Base-by-base conservation (phyloP, 2,329 filamentous ascomycete species). In the Pyrenophora seminiperda region DNA sequence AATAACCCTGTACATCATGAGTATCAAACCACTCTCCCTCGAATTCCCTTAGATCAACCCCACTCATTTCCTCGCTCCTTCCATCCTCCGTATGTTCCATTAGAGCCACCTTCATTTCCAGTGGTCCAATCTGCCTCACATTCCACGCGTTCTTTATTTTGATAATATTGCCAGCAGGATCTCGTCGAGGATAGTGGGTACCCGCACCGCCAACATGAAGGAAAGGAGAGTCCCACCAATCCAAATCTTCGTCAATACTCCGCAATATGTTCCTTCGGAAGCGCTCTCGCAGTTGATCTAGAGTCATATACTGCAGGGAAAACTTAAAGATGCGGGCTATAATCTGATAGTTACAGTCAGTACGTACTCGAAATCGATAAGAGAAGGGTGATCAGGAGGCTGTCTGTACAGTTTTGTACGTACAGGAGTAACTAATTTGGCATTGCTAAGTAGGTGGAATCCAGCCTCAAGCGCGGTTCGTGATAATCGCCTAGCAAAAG, bases 1-100 rank as follows among this genome's bases (percentile, higher is more conserved):
- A 75, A 65, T 91, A 94, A 10, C 82, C 79, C 70, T 94, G 88
- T 0, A 91, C 85, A 67, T 94, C 90, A 51, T 89, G 81, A 0
- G 85, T 76, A 64, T 94, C 89, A 59, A 88, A 89, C 77, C 90
- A 94, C 41, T 89, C 83, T 4, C 89, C 89, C 51, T 88, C 82
- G 53, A 86, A 88, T 0, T 84, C 87, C 1, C 81, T 79, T 6
- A 86, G 70, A 31, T 78, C 79, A 58, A 88, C 76, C 14, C 66
- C 62, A 6, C 46, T 38, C 5, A 61, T 44, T 36, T 58, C 62
- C 50, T 66, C 65, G 19, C 50, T 61, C 34, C 49, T 63, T 3
- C 58, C 58, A 20, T 62, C 54, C 29, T 47, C 47, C 14, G 54
- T 47, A 20, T 47, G 58, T 27, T 59, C 47, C 15, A 59, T 5